phyloP scores from a whole-genome alignment of 768 basidiomycete genomes.

The Austroboletus festivus region DNA sequence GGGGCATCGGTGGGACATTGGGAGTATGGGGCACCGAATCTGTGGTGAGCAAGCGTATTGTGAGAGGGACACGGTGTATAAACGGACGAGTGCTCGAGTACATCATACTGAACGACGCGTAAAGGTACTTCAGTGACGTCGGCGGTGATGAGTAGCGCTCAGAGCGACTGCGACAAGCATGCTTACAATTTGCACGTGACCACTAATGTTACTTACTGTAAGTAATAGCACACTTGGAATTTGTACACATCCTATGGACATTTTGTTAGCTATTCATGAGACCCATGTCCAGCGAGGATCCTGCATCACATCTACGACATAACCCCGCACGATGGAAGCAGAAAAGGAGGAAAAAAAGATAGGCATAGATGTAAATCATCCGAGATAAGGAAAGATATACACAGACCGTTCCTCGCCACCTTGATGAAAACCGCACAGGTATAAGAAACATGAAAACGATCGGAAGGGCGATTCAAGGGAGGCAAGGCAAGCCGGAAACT shows the following conservation, averaged over 20 bases:
- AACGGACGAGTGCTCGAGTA: slow-evolving; percentile 16
- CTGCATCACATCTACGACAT: slow-evolving; percentile 1
- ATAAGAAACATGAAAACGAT: slow-evolving; percentile 10
- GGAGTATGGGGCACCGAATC: slow-evolving; percentile 27
- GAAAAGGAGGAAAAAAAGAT: slow-evolving; percentile 7
- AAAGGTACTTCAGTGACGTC: slow-evolving; percentile 9
- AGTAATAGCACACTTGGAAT: neutral
- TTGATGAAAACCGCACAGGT: slow-evolving; percentile 19
- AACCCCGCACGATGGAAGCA: slow-evolving; percentile 11
- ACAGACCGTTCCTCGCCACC: slow-evolving; percentile 8
- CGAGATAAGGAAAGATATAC: neutral
- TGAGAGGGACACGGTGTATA: slow-evolving; percentile 11
- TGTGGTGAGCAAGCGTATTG: slow-evolving; percentile 25
- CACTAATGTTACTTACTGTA: neutral
- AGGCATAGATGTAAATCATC: slow-evolving; percentile 11
- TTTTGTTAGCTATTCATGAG: neutral
- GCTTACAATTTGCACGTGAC: slow-evolving; percentile 10
- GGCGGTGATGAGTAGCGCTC: neutral
- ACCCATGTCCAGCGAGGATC: slow-evolving; percentile 17
- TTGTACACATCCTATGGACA: slow-evolving; percentile 5
- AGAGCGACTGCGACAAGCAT: neutral
- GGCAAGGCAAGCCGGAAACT: slow-evolving; percentile 6
- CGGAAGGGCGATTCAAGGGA: slow-evolving; percentile 11
- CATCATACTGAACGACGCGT: slow-evolving; percentile 23
- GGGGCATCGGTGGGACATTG: slow-evolving; percentile 29